Evolutionary conservation across 2,329 filamentous ascomycete species (phyloP), one percentile per base, ranked within the genome.

Genomic region (Diplodia sapinea): DNA sequence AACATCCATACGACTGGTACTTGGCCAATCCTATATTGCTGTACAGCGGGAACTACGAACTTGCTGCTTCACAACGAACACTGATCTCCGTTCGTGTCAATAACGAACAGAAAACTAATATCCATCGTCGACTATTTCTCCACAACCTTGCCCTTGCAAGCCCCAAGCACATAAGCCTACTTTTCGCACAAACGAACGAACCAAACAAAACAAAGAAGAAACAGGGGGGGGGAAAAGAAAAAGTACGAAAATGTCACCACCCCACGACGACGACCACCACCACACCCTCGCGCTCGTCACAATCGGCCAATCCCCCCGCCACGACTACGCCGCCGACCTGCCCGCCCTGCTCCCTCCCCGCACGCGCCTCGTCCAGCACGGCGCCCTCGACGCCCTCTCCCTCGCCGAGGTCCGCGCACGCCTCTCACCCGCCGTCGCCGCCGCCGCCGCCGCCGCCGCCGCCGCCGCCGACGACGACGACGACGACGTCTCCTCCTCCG

Each of bases 251-350:
- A 43, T 47, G 43, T n/a, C 8, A 9, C 43, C 43, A 47, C 40
- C 40, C 5, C 5, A 36, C 1, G 9, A 36, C 6, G 8, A 36
- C 43, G 17, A 47, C 31, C 7, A 47, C 43, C 43, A 13, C 55
- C 57, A 62, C 57, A 49, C 40, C 40, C 57, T 62, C 40, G 57
- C 57, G 26, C 40, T 62, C 40, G 6, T 62, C 23, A 62, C 57
- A 6, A 62, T 62, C 57, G 57, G 57, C 57, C 57, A 62, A 36
- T 62, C 57, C 57, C 57, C 57, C 40, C 57, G 57, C 57, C 57
- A 62, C 57, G 57, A 62, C 57, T 62, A 62, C 57, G 33, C 57
- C 5, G 20, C 57, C 17, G 57, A 62, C 57, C 57, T 62, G 7
- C 57, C 57, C 26, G 5, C 26, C 17, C 57, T 62, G 20, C 57